phyloP scores from a whole-genome alignment of 495 filamentous ascomycete genomes.

The Aspergillus panamensis region DNA sequence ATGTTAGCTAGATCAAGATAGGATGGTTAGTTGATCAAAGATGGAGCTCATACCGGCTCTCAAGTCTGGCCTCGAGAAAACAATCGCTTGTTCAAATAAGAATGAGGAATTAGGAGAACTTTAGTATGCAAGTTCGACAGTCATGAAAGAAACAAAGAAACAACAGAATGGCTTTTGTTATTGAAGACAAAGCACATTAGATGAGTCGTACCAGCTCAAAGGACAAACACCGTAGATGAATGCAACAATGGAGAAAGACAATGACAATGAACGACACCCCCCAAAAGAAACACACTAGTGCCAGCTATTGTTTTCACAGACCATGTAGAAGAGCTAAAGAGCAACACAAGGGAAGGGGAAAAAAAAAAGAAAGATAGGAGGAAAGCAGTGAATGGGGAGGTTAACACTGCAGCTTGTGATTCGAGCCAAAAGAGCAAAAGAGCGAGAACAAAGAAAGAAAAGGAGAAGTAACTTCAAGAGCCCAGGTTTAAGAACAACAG shows the following conservation, averaged over 20 bases:
- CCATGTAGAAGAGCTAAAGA: slow-evolving; percentile 5
- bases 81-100: background rate
- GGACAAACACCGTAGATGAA: slow-evolving; percentile 11
- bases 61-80: background rate
- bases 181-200: slow-evolving; percentile 6
- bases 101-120: background rate
- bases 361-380: background rate
- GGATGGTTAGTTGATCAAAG: background rate
- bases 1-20: too few species aligned
- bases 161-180: slow-evolving; percentile 11
- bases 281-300: slow-evolving; percentile 1
- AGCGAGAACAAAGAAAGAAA: slow-evolving; percentile 1
- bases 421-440: background rate
- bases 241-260: slow-evolving; percentile 14
- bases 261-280: too few species aligned
- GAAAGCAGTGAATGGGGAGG: background rate
- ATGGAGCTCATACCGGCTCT: background rate
- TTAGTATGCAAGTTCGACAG: background rate
- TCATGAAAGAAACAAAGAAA: background rate
- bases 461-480: slow-evolving; percentile 4
- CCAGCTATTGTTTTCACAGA: slow-evolving; percentile 10
- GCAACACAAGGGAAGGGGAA: background rate
- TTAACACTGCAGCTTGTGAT: too few species aligned
- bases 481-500: slow-evolving; percentile 5
- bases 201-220: slow-evolving; percentile 4